phyloP scores from a whole-genome alignment of 441 rosid species.

The California macrophylla region DNA sequence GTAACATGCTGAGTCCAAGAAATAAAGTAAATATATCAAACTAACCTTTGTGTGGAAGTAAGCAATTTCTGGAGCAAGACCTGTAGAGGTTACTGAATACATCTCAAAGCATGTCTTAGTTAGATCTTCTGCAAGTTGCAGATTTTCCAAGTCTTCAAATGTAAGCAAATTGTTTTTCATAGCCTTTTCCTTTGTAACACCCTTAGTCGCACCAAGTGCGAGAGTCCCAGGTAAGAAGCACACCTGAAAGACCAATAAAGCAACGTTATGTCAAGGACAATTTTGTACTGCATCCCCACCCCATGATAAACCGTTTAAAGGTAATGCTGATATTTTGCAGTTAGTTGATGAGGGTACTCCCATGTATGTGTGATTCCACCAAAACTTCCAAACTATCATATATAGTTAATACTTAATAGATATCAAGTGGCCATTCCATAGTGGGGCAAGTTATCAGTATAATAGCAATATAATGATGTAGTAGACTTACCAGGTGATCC shows the following conservation, averaged over 20 bases:
- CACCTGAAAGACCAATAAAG: constrained; percentile 40
- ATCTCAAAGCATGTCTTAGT: constrained; percentile 91
- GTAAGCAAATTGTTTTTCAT: constrained; percentile 63
- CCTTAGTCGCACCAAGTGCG: constrained; percentile 95
- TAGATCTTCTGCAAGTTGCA: constrained; percentile 90
- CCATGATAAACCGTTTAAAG: no score
- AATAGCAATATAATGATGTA: constrained; percentile 7
- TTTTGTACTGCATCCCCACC: background rate
- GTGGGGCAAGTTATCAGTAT: background rate
- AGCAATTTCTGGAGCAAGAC: constrained; percentile 95
- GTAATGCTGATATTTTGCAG: background rate
- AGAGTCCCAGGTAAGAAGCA: constrained; percentile 91
- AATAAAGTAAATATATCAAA: constrained; percentile 11
- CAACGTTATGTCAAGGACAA: constrained; percentile 10
- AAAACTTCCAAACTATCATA: background rate
- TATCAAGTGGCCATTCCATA: background rate
- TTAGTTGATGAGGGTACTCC: background rate
- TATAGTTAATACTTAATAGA: background rate
- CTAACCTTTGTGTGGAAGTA: constrained; percentile 84
- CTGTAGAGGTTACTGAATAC: constrained; percentile 88
- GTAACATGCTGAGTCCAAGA: constrained; percentile 1
- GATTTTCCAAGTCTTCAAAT: constrained; percentile 78
- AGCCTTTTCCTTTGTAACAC: constrained; percentile 68
- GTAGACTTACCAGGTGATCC: constrained; percentile 87
- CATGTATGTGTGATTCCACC: background rate